These are phyloP conservation scores for Leccinum boreale DNA, from an alignment of 768 basidiomycete genomes.

Conservation along the genomic window DNA sequence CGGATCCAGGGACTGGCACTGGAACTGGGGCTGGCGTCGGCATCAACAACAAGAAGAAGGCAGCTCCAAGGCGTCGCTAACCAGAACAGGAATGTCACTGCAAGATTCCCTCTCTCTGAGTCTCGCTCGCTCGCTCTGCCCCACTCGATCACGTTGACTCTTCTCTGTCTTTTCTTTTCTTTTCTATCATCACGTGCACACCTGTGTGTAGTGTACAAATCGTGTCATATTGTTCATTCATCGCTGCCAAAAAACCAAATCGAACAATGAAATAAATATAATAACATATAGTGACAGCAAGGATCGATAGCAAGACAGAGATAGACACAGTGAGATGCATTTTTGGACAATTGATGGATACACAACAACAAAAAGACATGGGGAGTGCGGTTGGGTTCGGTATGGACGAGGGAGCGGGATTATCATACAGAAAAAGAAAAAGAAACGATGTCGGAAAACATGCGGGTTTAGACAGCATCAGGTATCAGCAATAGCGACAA, in stretches of 20 bases:
- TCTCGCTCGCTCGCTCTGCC: not conserved
- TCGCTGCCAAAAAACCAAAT: not conserved
- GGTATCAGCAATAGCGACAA: not conserved
- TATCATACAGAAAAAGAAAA: not conserved
- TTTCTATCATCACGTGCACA: not conserved
- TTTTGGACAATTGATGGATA: not conserved
- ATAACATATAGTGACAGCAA: not conserved
- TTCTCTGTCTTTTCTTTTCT: not conserved
- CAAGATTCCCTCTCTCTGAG: not conserved
- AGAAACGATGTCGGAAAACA: not conserved
- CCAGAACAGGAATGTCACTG: not conserved
- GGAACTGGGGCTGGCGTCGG: not conserved
- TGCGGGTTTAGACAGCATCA: not conserved
- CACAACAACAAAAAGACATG: not conserved
- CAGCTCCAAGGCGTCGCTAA: conserved; percentile 23
- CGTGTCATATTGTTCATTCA: not conserved
- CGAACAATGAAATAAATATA: not conserved
- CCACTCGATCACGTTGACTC: too few relatives aligned
- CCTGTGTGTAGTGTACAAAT: not conserved
- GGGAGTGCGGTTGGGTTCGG: not conserved
- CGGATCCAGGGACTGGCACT: not conserved
- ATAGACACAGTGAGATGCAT: not conserved
- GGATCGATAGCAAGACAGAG: not conserved
- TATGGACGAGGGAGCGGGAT: not conserved
- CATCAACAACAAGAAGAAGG: conserved; percentile 19